A percentile compares a stretch with the other conserved stretches of the same genome.
These are phyloP conservation scores for Uronychia setigera DNA, from an alignment of 73 alveolate genomes.

Conservation along the genomic window DNA sequence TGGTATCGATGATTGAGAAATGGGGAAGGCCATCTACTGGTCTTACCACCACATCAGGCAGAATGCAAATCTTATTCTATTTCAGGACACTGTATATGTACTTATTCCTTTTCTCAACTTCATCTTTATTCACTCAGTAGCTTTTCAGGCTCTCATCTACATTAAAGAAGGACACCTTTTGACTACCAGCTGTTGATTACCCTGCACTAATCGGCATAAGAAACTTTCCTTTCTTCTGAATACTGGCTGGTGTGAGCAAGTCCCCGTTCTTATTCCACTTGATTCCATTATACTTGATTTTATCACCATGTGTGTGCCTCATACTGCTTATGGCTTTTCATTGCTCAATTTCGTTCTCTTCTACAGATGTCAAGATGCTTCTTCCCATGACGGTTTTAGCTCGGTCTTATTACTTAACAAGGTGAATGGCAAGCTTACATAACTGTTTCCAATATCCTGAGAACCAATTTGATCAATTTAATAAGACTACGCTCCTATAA, in stretches of 20 bases:
- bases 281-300: background rate
- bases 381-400: too few relatives aligned
- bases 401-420: too few relatives aligned
- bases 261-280: background rate
- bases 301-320: background rate
- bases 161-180: background rate
- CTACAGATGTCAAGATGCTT: too few relatives aligned
- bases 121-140: background rate
- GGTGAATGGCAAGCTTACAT: too few relatives aligned
- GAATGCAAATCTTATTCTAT: background rate
- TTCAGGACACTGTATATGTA: background rate
- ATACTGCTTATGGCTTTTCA: background rate
- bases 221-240: background rate
- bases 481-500: too few relatives aligned
- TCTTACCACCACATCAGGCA: background rate
- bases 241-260: background rate
- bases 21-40: background rate
- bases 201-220: background rate
- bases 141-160: background rate
- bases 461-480: too few relatives aligned
- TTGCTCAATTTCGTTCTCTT: background rate
- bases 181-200: too few relatives aligned
- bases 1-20: background rate
- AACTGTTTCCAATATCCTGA: too few relatives aligned
- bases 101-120: background rate